phyloP scores from a whole-genome alignment of 805 yeast genomes.

The Tetrapisispora arboricola region DNA sequence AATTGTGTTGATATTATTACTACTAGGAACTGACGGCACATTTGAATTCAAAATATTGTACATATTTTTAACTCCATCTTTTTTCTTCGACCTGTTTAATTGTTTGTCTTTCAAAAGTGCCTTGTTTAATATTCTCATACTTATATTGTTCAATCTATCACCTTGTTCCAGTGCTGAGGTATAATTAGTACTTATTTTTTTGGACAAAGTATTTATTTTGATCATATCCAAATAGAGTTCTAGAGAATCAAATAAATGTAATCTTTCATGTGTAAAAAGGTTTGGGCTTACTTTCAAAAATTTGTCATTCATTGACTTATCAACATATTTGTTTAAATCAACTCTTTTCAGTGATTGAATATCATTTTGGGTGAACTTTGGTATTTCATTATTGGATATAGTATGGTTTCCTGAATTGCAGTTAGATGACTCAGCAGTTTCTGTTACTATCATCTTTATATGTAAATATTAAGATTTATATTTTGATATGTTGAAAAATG shows the following conservation, averaged over 20 bases:
- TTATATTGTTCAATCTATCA: conserved; percentile 25
- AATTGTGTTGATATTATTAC: background rate
- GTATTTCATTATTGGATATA: background rate
- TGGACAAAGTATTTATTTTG: conserved; percentile 9
- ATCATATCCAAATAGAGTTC: conserved; percentile 24
- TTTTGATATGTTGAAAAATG: no score
- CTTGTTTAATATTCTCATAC: conserved; percentile 28
- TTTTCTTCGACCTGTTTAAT: conserved; percentile 23
- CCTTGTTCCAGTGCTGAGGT: conserved; percentile 22
- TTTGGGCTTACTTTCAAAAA: conserved; percentile 25
- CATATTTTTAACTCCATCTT: conserved; percentile 28
- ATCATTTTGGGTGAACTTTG: background rate
- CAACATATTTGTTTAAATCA: background rate
- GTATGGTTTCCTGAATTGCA: background rate
- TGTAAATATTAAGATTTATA: background rate
- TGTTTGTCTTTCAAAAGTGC: conserved; percentile 18
- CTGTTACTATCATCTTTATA: background rate
- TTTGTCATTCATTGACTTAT: conserved; percentile 4
- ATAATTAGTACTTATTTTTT: background rate
- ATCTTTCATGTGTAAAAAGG: conserved; percentile 24
- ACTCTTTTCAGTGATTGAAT: background rate
- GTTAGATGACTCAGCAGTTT: background rate
- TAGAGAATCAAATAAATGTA: conserved; percentile 24
- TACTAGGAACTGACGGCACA: background rate
- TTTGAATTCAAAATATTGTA: conserved; percentile 18